Base-by-base conservation (phyloP, 1,139 yeast genomes). In the Lodderomyces parapsilosis region DNA sequence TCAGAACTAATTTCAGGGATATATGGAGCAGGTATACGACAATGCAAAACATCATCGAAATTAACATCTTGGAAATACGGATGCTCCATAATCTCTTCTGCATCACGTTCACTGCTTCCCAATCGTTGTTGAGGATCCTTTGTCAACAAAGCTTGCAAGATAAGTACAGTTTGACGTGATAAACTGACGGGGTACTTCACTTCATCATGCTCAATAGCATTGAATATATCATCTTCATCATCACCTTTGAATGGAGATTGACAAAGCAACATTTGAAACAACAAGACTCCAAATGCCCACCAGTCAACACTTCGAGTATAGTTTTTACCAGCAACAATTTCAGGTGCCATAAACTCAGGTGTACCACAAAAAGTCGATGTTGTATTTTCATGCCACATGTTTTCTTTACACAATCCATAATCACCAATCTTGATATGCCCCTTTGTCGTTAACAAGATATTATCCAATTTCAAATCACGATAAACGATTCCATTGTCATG, bases 291-390 rank as follows among this genome's bases (percentile, higher is more conserved):
- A 72, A 91, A 89, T 0, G 99, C 98, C 99, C 99, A 93, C 99
- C 99, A 94, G 66, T 93, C 99, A 43, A 93, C 99, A 38, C 94
- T 86, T 55, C 96, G 81, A 41, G 90, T 94, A 59, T 93, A 93
- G 48, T 84, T 86, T 63, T 90, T 96, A 44, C 94, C 98, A 45
- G 88, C 83, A 57, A 94, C 76, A 54, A 93, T 91, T 65, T 93
- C 99, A 0, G 99, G 99, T 1, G 99, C 99, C 96, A 93, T 93
- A 56, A 93, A 89, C 62, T 93, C 99, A 0, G 99, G 99, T 1
- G 99, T 93, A 56, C 99, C 99, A 71, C 99, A 94, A 68, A 93
- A 93, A 0, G 99, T 93, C 9, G 93, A 87, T 0, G 99, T 94
- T 23, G 93, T 88, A 52, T 78, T 80, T n/a, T 89, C 89, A 57